Conservation (phyloP, 2,329 filamentous ascomycete species). For the Hymenoscyphus fructigenus region DNA sequence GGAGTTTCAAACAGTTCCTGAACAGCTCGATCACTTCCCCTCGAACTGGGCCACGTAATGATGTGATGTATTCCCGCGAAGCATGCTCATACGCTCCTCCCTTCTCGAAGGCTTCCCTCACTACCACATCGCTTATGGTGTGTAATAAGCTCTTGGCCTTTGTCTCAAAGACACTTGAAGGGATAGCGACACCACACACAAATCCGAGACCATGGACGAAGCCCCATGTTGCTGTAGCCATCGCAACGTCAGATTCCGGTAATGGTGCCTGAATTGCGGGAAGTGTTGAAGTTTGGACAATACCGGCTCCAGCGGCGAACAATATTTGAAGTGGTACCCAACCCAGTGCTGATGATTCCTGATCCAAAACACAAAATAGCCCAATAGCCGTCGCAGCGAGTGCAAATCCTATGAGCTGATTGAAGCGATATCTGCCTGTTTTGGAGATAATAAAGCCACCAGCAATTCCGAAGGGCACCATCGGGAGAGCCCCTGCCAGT, state of each 20-base stretch:
- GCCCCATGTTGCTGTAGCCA: conserved; percentile 20
- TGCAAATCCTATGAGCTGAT: conserved; percentile 13
- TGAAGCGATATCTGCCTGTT: conserved; percentile 23
- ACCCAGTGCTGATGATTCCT: conserved; percentile 36
- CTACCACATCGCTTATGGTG: conserved; percentile 1
- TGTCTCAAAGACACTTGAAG: conserved; percentile 14
- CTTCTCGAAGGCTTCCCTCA: not conserved
- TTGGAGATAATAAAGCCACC: conserved; percentile 27
- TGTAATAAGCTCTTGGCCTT: not conserved
- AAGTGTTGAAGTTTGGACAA: conserved; percentile 43
- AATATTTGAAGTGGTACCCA: conserved; percentile 47
- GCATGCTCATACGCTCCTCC: conserved; percentile 9
- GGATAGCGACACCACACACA: conserved; percentile 46
- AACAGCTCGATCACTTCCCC: conserved; percentile 4
- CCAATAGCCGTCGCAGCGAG: conserved; percentile 16
- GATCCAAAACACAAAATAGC: conserved; percentile 16
- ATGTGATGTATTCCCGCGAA: not conserved
- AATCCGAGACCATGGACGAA: conserved; percentile 49
- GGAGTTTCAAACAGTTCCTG: not conserved
- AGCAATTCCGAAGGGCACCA: conserved; percentile 16
- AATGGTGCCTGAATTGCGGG: conserved; percentile 45
- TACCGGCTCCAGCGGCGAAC: conserved; percentile 42
- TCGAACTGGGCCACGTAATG: not conserved
- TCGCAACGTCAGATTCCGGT: conserved; percentile 37
- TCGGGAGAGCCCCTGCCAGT: conserved; percentile 41